phyloP scores from a whole-genome alignment of 1,139 yeast genomes.

The Suzukiozyma palmioleophila region DNA sequence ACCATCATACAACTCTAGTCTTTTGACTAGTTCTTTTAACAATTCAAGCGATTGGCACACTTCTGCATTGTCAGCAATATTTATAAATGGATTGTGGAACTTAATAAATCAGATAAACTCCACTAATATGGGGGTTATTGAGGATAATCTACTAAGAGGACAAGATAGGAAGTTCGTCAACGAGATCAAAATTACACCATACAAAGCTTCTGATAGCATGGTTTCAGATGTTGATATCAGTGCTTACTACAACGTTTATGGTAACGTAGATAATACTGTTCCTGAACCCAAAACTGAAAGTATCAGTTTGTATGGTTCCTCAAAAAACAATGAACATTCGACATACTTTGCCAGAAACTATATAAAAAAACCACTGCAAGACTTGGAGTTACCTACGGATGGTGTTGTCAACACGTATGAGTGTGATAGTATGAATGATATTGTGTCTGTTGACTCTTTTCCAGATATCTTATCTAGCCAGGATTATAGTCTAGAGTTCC shows the following conservation, averaged over 20 bases:
- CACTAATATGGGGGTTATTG: conserved; percentile 29
- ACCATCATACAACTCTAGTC: conserved; percentile 5
- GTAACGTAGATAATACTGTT: conserved; percentile 2
- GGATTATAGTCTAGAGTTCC: conserved; percentile 31
- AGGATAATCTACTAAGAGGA: conserved; percentile 26
- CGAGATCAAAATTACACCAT: conserved; percentile 18
- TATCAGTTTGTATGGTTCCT: neutral
- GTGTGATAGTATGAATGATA: conserved; percentile 17
- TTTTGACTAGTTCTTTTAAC: conserved; percentile 15
- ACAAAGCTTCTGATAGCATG: conserved; percentile 6
- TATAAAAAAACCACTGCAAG: conserved; percentile 9
- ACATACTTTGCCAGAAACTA: conserved; percentile 15
- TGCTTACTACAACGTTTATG: conserved; percentile 8
- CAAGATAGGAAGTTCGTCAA: conserved; percentile 31
- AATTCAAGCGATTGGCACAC: conserved; percentile 39
- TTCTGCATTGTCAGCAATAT: conserved; percentile 24
- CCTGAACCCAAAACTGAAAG: conserved; percentile 2
- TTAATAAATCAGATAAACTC: conserved; percentile 23
- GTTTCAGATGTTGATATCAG: conserved; percentile 13
- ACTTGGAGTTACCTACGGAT: conserved; percentile 6
- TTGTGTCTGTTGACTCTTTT: conserved; percentile 29
- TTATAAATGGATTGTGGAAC: conserved; percentile 39
- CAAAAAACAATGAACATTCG: conserved; percentile 6
- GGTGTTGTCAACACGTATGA: conserved; percentile 14
- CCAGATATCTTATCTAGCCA: conserved; percentile 18